Evolutionary conservation across 441 rosid genomes (phyloP).

Genomic region (Erysimum cheiri): DNA sequence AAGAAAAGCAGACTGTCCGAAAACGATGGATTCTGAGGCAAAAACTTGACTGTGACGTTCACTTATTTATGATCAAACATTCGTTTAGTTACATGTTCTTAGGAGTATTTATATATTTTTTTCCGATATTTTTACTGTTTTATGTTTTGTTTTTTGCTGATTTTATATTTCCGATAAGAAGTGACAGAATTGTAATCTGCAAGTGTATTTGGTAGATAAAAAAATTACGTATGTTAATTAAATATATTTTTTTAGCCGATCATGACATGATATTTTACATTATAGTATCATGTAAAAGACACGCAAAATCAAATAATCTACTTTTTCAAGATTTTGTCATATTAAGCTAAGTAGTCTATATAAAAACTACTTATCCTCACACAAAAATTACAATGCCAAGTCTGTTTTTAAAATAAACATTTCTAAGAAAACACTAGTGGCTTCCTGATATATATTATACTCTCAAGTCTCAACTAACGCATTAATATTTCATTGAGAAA

Average conservation of each 20-base stretch:
- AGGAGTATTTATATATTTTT: neutral
- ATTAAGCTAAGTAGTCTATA: neutral
- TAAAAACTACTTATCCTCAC: neutral
- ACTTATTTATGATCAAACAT: constrained; percentile 21
- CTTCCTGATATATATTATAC: neutral
- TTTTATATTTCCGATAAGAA: neutral
- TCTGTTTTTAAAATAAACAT: no score
- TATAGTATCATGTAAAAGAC: neutral
- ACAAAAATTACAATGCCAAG: neutral
- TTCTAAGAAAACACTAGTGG: neutral
- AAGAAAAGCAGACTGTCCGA: neutral
- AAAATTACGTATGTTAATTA: neutral
- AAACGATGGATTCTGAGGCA: constrained; percentile 13
- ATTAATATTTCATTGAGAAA: neutral
- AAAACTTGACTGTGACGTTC: constrained; percentile 6
- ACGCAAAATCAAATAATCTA: neutral
- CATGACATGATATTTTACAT: neutral
- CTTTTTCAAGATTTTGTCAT: neutral
- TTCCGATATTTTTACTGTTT: neutral
- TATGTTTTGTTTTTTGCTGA: neutral
- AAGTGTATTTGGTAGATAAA: neutral
- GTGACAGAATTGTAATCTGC: neutral
- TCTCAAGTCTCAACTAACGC: constrained; percentile 1
- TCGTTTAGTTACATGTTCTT: constrained; percentile 6
- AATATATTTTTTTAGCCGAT: neutral